Conservation (phyloP, 78 protist genomes). For the slime mould (Dictyostelium discoideum) region DNA sequence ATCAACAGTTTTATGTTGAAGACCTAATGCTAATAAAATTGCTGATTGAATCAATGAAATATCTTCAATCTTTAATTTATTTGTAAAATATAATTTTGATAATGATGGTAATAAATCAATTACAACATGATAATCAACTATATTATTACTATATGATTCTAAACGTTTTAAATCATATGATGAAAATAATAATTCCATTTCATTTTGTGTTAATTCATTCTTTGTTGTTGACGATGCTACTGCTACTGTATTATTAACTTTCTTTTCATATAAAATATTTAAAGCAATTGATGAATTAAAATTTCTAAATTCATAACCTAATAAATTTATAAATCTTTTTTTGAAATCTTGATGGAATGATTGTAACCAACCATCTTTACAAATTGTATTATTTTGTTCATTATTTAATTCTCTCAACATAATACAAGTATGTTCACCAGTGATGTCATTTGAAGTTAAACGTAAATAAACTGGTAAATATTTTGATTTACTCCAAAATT, state of each 20-base stretch:
- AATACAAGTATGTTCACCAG: constrained; percentile 98
- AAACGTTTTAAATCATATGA: constrained; percentile 94
- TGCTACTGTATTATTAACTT: background rate
- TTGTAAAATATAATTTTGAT: constrained; percentile 84
- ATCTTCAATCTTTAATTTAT: constrained; percentile 29
- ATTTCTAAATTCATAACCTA: constrained; percentile 60
- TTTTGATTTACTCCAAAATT: constrained; percentile 92
- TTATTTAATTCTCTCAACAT: constrained; percentile 85
- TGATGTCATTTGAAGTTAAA: constrained; percentile 94
- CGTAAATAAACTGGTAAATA: constrained; percentile 89
- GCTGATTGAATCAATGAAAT: constrained; percentile 89
- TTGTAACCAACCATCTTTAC: constrained; percentile 30
- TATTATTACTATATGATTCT: constrained; percentile 74
- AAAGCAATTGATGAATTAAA: constrained; percentile 24
- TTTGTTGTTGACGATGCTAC: background rate
- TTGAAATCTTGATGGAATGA: constrained; percentile 71
- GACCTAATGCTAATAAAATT: constrained; percentile 92
- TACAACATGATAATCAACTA: constrained; percentile 95
- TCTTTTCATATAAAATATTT: constrained; percentile 24
- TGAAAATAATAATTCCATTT: constrained; percentile 62
- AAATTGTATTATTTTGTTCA: background rate
- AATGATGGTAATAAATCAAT: constrained; percentile 94
- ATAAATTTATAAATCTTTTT: constrained; percentile 14
- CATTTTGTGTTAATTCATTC: background rate
- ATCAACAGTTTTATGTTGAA: constrained; percentile 91